Conservation (phyloP, 345 rosid genomes). For the Salix brachista region DNA sequence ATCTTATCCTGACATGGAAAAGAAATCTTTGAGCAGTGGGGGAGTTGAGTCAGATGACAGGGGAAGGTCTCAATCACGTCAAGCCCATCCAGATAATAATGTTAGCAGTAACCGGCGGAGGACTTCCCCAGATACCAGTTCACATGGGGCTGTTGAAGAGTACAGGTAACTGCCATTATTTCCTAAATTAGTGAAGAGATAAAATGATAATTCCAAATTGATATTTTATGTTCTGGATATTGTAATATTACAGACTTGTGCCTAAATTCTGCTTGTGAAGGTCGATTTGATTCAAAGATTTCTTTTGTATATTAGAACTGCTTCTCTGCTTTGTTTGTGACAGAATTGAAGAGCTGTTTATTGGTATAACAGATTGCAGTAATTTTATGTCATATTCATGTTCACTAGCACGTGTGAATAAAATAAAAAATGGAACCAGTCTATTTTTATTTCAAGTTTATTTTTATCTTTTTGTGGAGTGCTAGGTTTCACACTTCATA, state of each 20-base stretch:
- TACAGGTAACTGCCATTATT: constrained; percentile 45
- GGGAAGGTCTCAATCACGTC: constrained; percentile 63
- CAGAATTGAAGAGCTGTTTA: not conserved
- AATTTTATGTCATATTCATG: not conserved
- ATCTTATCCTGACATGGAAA: constrained; percentile 41
- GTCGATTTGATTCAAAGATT: not conserved
- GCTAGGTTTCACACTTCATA: not conserved
- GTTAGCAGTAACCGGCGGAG: constrained; percentile 35
- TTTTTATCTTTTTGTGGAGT: not conserved
- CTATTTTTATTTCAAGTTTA: not conserved
- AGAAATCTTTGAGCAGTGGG: constrained; percentile 39
- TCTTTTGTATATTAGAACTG: not conserved
- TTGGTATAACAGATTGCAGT: not conserved
- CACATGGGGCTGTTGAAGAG: constrained; percentile 61
- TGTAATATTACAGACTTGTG: not conserved
- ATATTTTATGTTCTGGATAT: not conserved
- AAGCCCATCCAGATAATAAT: constrained; percentile 36
- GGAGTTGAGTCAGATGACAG: constrained; percentile 64
- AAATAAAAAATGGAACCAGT: not conserved
- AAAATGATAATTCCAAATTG: not conserved
- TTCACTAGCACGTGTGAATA: not conserved
- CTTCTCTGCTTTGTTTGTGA: not conserved
- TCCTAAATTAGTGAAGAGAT: not conserved
- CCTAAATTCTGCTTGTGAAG: not conserved
- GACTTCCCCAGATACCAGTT: constrained; percentile 52